Percentiles rank a stretch among this genome's conserved stretches.
phyloP scores from a whole-genome alignment of 164 flowering plant genomes.

The Vitis rotundifolia region DNA sequence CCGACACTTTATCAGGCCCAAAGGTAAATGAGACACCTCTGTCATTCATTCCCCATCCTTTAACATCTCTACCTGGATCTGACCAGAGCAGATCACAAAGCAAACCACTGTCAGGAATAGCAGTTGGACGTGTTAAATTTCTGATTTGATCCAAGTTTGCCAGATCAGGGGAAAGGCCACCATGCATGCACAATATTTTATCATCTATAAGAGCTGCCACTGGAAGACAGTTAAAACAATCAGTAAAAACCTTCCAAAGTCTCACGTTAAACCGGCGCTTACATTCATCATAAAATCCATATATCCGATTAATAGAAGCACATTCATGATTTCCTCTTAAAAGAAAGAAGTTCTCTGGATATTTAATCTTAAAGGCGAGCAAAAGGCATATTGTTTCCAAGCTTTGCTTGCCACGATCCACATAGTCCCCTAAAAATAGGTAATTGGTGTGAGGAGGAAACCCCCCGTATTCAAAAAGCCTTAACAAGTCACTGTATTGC shows the following conservation, averaged over 20 bases:
- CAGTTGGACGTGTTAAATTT: conserved; percentile 56
- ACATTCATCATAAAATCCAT: conserved; percentile 68
- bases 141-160: conserved; percentile 59
- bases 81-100: conserved; percentile 73
- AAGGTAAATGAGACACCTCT: conserved; percentile 75
- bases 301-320: conserved; percentile 64
- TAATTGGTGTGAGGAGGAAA: conserved; percentile 65
- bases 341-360: conserved; percentile 61
- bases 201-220: conserved; percentile 74
- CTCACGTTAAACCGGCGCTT: conserved; percentile 76
- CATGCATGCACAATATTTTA: conserved; percentile 78
- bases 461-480: conserved; percentile 71
- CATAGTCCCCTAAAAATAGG: conserved; percentile 65
- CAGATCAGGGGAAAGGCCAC: conserved; percentile 72
- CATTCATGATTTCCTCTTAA: conserved; percentile 60
- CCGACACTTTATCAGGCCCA: conserved; percentile 66
- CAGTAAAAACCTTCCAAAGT: conserved; percentile 67
- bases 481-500: conserved; percentile 60
- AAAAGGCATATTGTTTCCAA: conserved; percentile 66
- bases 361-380: conserved; percentile 59
- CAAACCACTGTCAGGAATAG: conserved; percentile 65
- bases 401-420: conserved; percentile 67
- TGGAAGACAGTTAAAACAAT: conserved; percentile 68
- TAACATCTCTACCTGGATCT: conserved; percentile 66
- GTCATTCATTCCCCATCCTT: conserved; percentile 79